These are phyloP conservation scores for Zygnema cylindricum DNA, from an alignment of 139 green algal genomes.

Conservation along the genomic window DNA sequence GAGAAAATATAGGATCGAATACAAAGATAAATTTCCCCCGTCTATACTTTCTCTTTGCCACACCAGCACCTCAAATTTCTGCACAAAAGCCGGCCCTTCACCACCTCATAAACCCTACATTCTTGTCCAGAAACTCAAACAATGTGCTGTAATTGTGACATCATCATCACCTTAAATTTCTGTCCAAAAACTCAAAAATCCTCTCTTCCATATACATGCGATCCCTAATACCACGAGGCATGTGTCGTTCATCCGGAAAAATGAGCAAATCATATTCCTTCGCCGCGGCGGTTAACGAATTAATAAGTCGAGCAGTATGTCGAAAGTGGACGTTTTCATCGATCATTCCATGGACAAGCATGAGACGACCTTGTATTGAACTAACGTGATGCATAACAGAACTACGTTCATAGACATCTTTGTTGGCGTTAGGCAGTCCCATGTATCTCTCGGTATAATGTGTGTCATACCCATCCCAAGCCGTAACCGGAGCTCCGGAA, in stretches of 20 bases:
- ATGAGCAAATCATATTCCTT: constrained; percentile 64
- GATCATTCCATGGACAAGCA: constrained; percentile 68
- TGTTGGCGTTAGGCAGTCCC: constrained; percentile 54
- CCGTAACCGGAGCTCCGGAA: constrained; percentile 65
- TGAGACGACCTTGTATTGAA: constrained; percentile 51
- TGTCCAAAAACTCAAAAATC: constrained; percentile 58
- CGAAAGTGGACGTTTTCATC: constrained; percentile 70
- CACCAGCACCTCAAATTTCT: no score
- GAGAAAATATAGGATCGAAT: no score
- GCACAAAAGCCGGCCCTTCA: no score
- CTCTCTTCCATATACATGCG: constrained; percentile 65
- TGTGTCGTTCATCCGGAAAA: constrained; percentile 67
- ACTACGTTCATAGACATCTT: constrained; percentile 52
- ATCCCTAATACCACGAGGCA: constrained; percentile 62
- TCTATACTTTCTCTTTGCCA: no score
- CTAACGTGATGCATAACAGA: constrained; percentile 58
- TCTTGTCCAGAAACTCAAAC: no score
- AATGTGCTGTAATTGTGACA: no score
- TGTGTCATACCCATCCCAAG: constrained; percentile 68
- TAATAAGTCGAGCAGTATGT: constrained; percentile 61
- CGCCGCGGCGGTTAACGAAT: constrained; percentile 42
- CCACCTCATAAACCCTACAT: no score
- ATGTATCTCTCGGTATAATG: constrained; percentile 71
- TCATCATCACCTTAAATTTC: constrained; percentile 23
- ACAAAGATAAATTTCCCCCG: no score